phyloP scores from a whole-genome alignment of 345 rosid genomes.

The Adansonia digitata region DNA sequence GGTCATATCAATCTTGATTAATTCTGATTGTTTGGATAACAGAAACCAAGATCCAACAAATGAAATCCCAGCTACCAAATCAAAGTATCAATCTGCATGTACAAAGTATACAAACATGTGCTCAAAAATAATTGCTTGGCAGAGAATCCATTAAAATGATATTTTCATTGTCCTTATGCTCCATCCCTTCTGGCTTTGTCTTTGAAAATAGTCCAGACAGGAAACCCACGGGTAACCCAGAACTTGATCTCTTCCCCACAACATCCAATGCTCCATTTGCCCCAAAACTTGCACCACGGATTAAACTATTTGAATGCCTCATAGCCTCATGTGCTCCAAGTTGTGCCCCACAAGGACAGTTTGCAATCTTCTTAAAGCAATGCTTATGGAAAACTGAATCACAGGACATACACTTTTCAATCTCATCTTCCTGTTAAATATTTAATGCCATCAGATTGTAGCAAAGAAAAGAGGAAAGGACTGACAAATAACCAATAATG shows the following conservation, averaged over 20 bases:
- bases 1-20: neutral
- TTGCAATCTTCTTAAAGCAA: constrained; percentile 61
- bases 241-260: constrained; percentile 42
- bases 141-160: constrained; percentile 74
- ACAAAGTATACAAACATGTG: constrained; percentile 16
- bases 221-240: constrained; percentile 40
- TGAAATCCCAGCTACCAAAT: neutral
- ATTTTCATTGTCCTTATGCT: constrained; percentile 40
- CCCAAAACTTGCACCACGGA: constrained; percentile 20
- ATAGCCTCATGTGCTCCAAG: constrained; percentile 23
- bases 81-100: constrained; percentile 21
- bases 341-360: constrained; percentile 64
- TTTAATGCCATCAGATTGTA: constrained; percentile 17
- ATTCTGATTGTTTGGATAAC: neutral
- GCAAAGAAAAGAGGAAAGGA: neutral
- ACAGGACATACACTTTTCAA: constrained; percentile 58
- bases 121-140: constrained; percentile 54
- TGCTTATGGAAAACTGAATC: constrained; percentile 58
- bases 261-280: constrained; percentile 28
- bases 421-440: constrained; percentile 67
- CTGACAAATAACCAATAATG: neutral
- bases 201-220: constrained; percentile 60
- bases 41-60: neutral
- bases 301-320: constrained; percentile 18
- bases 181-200: constrained; percentile 33